Conservation (phyloP, 2,329 filamentous ascomycete species). For the Lasiodiplodia gonubiensis region DNA sequence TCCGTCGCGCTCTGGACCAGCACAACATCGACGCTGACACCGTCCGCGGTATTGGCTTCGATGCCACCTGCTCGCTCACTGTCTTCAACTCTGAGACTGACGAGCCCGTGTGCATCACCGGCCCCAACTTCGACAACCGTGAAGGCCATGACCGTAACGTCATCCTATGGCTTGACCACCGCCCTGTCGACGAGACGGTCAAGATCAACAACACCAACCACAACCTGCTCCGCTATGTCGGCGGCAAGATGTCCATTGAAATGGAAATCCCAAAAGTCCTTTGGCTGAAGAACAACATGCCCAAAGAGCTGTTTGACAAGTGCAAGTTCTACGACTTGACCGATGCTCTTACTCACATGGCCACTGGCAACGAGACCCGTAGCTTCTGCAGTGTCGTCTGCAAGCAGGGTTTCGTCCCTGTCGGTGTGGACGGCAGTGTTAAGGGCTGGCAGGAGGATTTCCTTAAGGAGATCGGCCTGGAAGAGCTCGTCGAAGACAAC, state of each 20-base stretch:
- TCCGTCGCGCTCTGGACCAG: slow-evolving; percentile 80
- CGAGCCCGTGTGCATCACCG: slow-evolving; percentile 88
- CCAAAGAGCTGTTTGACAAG: slow-evolving; percentile 81
- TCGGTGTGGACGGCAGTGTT: slow-evolving; percentile 95
- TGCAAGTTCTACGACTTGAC: slow-evolving; percentile 98
- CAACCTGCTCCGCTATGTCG: slow-evolving; percentile 93
- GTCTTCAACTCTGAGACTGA: slow-evolving; percentile 90
- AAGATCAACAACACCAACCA: slow-evolving; percentile 93
- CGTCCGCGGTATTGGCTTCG: slow-evolving; percentile 92
- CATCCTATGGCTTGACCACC: slow-evolving; percentile 96
- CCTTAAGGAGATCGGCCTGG: slow-evolving; percentile 82
- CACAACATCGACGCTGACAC: slow-evolving; percentile 76
- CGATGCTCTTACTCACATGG: slow-evolving; percentile 91
- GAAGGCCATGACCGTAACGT: slow-evolving; percentile 88
- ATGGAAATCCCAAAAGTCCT: slow-evolving; percentile 99
- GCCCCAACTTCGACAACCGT: slow-evolving; percentile 78
- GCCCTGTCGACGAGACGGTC: slow-evolving; percentile 86
- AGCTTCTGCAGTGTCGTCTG: slow-evolving; percentile 97
- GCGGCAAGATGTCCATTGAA: slow-evolving; percentile 97
- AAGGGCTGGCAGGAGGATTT: slow-evolving; percentile 99
- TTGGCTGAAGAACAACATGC: slow-evolving; percentile 99
- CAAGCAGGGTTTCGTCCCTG: slow-evolving; percentile 95
- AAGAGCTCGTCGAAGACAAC: slow-evolving; percentile 80
- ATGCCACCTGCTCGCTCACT: slow-evolving; percentile 96
- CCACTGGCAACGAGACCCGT: slow-evolving; percentile 87